Evolutionary conservation across 176 grass and related monocot species (phyloP).

Genomic region (Rhipidocladum racemiflorum): DNA sequence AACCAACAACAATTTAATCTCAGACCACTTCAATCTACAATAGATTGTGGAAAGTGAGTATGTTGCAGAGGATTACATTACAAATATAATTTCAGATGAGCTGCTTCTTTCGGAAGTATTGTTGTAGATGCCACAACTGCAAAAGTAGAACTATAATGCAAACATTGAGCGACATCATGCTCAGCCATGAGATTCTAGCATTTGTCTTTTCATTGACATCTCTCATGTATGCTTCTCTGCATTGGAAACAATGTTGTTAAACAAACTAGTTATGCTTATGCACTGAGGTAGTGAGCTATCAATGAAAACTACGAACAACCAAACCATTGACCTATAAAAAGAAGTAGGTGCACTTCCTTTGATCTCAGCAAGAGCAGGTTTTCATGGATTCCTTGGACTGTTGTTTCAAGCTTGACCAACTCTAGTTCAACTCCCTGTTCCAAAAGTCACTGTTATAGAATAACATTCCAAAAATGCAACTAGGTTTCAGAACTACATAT

Average conservation of each 20-base stretch:
- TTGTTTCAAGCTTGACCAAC: constrained; percentile 65
- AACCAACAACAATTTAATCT: no score
- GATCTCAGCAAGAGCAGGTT: constrained; percentile 54
- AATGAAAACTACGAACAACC: not conserved
- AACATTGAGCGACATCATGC: constrained; percentile 58
- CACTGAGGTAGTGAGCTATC: not conserved
- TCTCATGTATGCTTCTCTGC: constrained; percentile 67
- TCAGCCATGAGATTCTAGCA: constrained; percentile 58
- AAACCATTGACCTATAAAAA: not conserved
- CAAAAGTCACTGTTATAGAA: not conserved
- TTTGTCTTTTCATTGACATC: constrained; percentile 63
- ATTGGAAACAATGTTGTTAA: constrained; percentile 3
- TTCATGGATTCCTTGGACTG: constrained; percentile 56
- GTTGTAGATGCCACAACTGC: constrained; percentile 56
- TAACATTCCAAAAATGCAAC: no score
- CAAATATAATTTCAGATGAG: constrained; percentile 45
- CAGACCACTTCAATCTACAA: no score
- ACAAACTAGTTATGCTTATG: not conserved
- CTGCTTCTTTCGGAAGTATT: constrained; percentile 81
- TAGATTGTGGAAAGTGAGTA: not conserved
- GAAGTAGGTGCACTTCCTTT: constrained; percentile 44
- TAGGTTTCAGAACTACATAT: not conserved
- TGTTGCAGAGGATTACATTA: constrained; percentile 15
- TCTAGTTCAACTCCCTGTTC: constrained; percentile 73
- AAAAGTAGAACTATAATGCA: constrained; percentile 57